A percentile compares a stretch with the other conserved stretches of the same genome.
These are phyloP conservation scores for Colletotrichum trifolii DNA, from an alignment of 2,329 filamentous ascomycete species.

Conservation along the genomic window DNA sequence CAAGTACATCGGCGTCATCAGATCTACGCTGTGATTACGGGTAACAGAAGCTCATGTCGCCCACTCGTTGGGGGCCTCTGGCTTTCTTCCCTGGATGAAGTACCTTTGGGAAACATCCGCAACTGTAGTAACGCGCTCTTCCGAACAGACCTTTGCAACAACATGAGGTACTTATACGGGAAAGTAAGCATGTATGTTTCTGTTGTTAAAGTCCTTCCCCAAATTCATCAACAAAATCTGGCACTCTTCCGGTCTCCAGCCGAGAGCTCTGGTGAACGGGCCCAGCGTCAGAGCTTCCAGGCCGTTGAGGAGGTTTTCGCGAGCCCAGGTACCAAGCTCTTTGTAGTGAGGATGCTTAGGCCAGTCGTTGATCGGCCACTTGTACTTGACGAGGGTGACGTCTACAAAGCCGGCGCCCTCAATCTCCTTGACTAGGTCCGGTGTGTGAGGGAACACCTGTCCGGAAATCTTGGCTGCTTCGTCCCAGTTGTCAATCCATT, in stretches of 20 bases:
- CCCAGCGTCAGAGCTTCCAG: constrained; percentile 45
- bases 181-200: constrained; percentile 43
- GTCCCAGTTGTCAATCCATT: constrained; percentile 46
- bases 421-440: constrained; percentile 51
- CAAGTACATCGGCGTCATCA: too few species aligned
- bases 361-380: constrained; percentile 64
- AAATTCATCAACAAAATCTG: constrained; percentile 40
- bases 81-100: constrained; percentile 1
- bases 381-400: constrained; percentile 58
- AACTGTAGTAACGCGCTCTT: too few species aligned
- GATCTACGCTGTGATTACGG: too few species aligned
- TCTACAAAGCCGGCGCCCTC: constrained; percentile 65
- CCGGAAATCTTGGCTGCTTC: constrained; percentile 44
- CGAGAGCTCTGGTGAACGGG: constrained; percentile 42
- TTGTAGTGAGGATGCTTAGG: constrained; percentile 61
- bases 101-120: background rate
- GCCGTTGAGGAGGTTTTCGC: constrained; percentile 38
- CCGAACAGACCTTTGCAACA: too few species aligned
- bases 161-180: constrained; percentile 37
- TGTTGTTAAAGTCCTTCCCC: constrained; percentile 41
- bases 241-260: constrained; percentile 41
- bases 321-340: constrained; percentile 49
- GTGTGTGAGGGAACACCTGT: constrained; percentile 53
- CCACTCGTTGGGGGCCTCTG: background rate
- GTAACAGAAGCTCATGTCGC: too few species aligned